Evolutionary conservation across 2,329 filamentous ascomycete genomes (phyloP).

Genomic region (Lachnellula hyalina): DNA sequence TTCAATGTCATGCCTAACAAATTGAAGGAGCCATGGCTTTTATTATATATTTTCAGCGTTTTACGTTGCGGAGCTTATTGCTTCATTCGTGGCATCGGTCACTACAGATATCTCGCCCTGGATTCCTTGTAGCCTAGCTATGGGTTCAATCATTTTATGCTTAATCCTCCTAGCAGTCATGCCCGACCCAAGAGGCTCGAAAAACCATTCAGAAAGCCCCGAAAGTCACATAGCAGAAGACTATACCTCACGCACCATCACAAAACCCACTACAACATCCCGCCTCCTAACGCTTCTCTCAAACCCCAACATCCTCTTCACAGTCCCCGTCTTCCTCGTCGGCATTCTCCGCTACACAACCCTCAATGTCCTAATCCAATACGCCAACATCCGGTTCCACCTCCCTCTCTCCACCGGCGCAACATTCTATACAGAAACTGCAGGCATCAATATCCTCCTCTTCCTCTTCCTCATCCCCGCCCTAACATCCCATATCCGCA

Average conservation of each 20-base stretch:
- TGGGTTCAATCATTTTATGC: conserved; percentile 19
- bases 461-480: conserved; percentile 27
- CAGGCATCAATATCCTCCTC: conserved; percentile 26
- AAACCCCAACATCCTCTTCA: conserved; percentile 19
- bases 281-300: conserved; percentile 10
- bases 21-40: conserved; percentile 25
- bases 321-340: conserved; percentile 28
- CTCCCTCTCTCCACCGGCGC: conserved; percentile 27
- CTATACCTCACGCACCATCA: not conserved
- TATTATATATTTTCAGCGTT: conserved; percentile 32
- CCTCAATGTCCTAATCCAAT: conserved; percentile 29
- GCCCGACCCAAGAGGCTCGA: conserved; percentile 10
- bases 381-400: conserved; percentile 27
- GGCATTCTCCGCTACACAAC: conserved; percentile 28
- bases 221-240: not conserved
- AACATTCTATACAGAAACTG: conserved; percentile 29
- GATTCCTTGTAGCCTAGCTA: conserved; percentile 26
- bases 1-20: not conserved
- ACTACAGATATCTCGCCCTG: conserved; percentile 30
- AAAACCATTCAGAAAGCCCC: not conserved
- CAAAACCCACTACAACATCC: not conserved
- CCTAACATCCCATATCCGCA: conserved; percentile 14
- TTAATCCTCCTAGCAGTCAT: conserved; percentile 21
- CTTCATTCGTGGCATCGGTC: conserved; percentile 24
- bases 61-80: conserved; percentile 28